A percentile compares a stretch with the other conserved stretches of the same genome.
Conservation (phyloP, 768 basidiomycete genomes). For the Naematelia encephala region DNA sequence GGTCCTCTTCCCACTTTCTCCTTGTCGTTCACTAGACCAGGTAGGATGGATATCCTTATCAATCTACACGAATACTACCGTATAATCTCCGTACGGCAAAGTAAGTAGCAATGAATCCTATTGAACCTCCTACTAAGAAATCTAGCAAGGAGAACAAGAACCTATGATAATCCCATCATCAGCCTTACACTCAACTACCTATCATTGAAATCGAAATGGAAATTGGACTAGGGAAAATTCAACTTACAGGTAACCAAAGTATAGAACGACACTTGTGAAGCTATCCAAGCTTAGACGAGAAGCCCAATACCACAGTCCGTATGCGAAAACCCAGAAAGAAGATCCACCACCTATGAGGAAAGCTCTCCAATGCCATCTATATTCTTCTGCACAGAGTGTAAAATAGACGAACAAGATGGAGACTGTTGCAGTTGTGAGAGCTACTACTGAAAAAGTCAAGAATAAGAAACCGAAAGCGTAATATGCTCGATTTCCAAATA, state of each 20-base stretch:
- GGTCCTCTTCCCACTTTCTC: background rate
- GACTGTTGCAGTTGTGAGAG: constrained; percentile 83
- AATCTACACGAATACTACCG: constrained; percentile 52
- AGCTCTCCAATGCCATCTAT: constrained; percentile 96
- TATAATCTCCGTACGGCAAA: constrained; percentile 87
- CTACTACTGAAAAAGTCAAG: constrained; percentile 75
- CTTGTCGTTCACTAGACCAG: background rate
- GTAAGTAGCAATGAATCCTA: constrained; percentile 86
- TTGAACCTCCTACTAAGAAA: constrained; percentile 85
- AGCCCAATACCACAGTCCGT: constrained; percentile 68
- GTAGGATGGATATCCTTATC: background rate
- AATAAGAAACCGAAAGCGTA: constrained; percentile 96
- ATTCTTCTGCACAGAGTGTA: constrained; percentile 88
- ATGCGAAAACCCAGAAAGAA: constrained; percentile 83
- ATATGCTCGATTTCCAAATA: constrained; percentile 68
- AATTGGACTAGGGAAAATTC: no score
- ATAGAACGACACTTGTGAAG: constrained; percentile 73
- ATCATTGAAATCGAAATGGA: no score
- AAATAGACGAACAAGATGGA: constrained; percentile 71
- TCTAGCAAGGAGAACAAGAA: constrained; percentile 74
- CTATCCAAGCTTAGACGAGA: constrained; percentile 82
- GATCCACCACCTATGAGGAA: constrained; percentile 90
- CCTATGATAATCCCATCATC: constrained; percentile 19
- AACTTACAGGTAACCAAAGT: constrained; percentile 74
- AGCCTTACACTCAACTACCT: background rate